Evolutionary conservation across 441 rosid genomes (phyloP).

Genomic region (Populus trichocarpa): DNA sequence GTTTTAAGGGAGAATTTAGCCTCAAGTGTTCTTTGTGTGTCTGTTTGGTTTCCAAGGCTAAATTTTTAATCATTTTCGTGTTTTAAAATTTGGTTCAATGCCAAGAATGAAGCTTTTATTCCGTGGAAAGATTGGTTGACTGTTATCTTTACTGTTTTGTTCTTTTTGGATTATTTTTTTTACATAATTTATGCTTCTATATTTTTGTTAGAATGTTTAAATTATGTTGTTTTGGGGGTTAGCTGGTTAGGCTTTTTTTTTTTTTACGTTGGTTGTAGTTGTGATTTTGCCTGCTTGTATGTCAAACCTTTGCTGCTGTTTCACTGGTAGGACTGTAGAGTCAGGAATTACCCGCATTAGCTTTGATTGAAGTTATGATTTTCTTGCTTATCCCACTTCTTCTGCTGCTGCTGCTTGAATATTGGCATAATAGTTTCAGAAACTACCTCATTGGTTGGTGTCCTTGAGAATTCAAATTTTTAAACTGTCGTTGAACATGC

Average conservation of each 20-base stretch:
- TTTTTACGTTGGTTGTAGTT: background rate
- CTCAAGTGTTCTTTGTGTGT: background rate
- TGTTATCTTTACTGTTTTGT: background rate
- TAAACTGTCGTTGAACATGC: background rate
- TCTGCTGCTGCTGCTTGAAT: background rate
- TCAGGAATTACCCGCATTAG: background rate
- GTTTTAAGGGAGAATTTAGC: background rate
- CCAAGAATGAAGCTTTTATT: too few species aligned
- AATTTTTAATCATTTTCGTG: background rate
- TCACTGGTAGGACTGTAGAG: background rate
- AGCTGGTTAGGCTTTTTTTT: background rate
- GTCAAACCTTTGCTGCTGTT: background rate
- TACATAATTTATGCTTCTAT: background rate
- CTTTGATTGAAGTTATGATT: background rate
- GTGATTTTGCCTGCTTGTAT: background rate
- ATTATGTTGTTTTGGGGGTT: background rate
- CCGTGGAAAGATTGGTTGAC: background rate
- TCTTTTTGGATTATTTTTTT: too few species aligned
- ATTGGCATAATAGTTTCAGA: background rate
- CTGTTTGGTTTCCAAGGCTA: background rate
- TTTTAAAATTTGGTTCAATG: too few species aligned
- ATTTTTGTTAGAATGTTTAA: background rate
- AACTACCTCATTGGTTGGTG: background rate
- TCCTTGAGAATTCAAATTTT: background rate
- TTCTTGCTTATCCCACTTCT: background rate